Base-by-base conservation (phyloP, 371 early-diverging fungal genomes). In the Mortierella sp. region DNA sequence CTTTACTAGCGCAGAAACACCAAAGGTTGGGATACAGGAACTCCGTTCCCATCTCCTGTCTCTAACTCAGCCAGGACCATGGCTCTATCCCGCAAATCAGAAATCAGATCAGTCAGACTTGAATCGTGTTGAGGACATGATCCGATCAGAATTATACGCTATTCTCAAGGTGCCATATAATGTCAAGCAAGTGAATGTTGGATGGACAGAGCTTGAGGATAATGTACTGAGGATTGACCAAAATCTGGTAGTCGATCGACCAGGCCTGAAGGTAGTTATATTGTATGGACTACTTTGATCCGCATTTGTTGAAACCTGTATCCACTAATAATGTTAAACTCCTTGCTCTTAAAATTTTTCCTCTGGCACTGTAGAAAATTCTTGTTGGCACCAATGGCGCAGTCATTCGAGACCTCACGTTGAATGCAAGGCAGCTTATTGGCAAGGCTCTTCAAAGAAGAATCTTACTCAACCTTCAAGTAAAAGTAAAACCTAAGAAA, bases 111-210 rank as follows among this genome's bases (percentile, higher is more conserved):
- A 90, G 89, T 76, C 93, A 4, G 90, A 88, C 59, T 75, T 92
- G 68, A 87, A 87, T 52, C 88, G 88, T 4, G 93, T 93, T 1
- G 94, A 93, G 71, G 94, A 94, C 66, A 73, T 92, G 47, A 91
- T 94, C 70, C 89, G 95, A 30, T 90, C 91, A 3, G 91, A 93
- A 66, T 86, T 94, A 66, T 93, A 90, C 67, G 88, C 84, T 28
- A 81, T 87, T 0, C 72, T 94, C 51, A 89, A 93, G 72, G 71
- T 94, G 39, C 94, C 95, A 1, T 94, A 94, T 70, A 84, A 83
- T 47, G 67, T 94, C 22, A 88, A 84, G 45, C 91, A 89, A 63
- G 85, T 89, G 62, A 94, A 93, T 59, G 87, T 86, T 1, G 91
- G 90, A 24, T 94, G 95, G 95, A 89, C 90, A 16, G 87, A 87